Evolutionary conservation across 495 filamentous ascomycete species (phyloP), one percentile per base, ranked within the genome.

Genomic region (Tricharina praecox): DNA sequence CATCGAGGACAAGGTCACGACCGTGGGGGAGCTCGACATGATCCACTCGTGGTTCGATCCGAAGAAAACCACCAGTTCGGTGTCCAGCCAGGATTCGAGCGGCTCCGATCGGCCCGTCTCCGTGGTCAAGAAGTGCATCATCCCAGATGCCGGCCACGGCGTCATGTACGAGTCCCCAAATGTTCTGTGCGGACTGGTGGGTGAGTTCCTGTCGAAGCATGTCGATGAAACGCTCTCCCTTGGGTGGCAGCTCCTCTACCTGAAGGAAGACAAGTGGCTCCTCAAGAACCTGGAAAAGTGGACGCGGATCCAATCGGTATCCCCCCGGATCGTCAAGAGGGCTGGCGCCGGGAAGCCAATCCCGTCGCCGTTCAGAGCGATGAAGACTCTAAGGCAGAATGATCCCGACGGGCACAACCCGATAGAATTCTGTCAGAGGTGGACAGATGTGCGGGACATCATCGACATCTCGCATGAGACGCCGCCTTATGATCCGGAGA

Each of bases 211-310:
- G 33, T 67, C 72, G 21, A 66, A 72, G 13, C 73, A 86, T 49
- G 64, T 94, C 47, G 85, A 85, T 36, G 69, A 77, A 41, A 80
- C 82, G 3, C 72, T 96, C 15, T 78, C 73, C 4, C 73, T 86
- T 3, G 82, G 79, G 13, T 96, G 88, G 88, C 88, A 96, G 65
- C 67, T 95, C 15, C 79, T 85, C 55, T 75, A 85, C 60, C 73
- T 96, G 20, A 82, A 78, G 2, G 82, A 82, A 47, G 86, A 87
- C 10, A 96, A 96, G 66, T 95, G 88, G 88, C 87, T 94, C 60
- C 83, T 96, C 49, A 95, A 96, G 68, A 96, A 96, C 62, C 74
- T 94, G 10, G 77, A 70, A 47, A 95, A 95, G 55, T 96, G 88
- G 88, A 70, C 81, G 53, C 73, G 74, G 23, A 79, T 92, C 0